These are phyloP conservation scores for Golubevia pallescens DNA, from an alignment of 1,284 basidiomycete genomes.

Conservation along the genomic window DNA sequence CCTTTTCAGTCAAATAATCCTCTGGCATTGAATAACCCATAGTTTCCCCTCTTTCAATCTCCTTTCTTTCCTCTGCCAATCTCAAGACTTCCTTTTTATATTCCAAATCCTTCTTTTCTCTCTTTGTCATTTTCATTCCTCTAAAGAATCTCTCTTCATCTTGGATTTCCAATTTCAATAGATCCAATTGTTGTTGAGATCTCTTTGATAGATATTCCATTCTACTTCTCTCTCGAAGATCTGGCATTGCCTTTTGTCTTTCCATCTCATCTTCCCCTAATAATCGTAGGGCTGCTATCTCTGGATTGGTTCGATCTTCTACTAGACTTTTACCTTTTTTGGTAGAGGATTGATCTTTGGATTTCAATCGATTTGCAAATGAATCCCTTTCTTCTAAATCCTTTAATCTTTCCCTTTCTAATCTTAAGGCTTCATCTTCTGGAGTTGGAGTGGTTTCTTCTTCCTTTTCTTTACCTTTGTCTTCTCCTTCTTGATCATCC, in stretches of 20 bases:
- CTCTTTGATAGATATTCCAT: slow-evolving; percentile 95
- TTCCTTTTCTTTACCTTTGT: slow-evolving; percentile 38
- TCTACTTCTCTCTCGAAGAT: slow-evolving; percentile 81
- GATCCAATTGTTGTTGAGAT: slow-evolving; percentile 91
- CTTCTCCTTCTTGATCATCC: slow-evolving; percentile 67
- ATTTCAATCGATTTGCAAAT: slow-evolving; percentile 84
- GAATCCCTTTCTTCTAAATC: slow-evolving; percentile 88
- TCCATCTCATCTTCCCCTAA: slow-evolving; percentile 84
- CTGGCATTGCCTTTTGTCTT: slow-evolving; percentile 79
- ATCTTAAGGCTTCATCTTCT: slow-evolving; percentile 76
- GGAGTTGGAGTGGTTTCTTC: slow-evolving; percentile 66
- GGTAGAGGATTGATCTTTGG: slow-evolving; percentile 81
- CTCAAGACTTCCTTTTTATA: slow-evolving; percentile 89
- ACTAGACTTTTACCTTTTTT: slow-evolving; percentile 95
- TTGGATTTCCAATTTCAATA: slow-evolving; percentile 87
- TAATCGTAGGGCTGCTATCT: slow-evolving; percentile 79
- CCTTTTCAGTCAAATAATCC: slow-evolving; percentile 97
- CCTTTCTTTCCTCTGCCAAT: slow-evolving; percentile 89
- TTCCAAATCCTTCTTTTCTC: slow-evolving; percentile 81
- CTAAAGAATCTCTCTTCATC: slow-evolving; percentile 87
- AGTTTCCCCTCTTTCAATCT: slow-evolving; percentile 80
- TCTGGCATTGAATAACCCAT: slow-evolving; percentile 44
- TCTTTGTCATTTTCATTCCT: slow-evolving; percentile 85
- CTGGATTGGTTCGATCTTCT: slow-evolving; percentile 85
- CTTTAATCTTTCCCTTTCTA: slow-evolving; percentile 77